Conservation (phyloP, 1,284 basidiomycete genomes). For the Ceratobasidium sp. region DNA sequence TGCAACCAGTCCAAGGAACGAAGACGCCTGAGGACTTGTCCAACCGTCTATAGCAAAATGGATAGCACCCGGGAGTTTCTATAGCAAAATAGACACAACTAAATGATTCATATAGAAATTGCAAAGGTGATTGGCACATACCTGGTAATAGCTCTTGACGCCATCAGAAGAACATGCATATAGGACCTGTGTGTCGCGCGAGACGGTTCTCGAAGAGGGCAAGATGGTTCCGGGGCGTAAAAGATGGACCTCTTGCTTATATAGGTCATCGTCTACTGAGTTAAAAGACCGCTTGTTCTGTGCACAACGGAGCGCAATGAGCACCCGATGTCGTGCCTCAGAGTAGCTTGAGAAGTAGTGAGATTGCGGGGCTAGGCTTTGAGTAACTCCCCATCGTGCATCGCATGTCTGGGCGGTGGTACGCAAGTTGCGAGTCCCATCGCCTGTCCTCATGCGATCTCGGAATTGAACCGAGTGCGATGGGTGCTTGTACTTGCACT, state of each 20-base stretch:
- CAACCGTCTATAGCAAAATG: conserved; percentile 21
- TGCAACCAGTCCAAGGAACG: not conserved
- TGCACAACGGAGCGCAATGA: conserved; percentile 17
- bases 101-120: too few species aligned
- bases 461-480: too few species aligned
- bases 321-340: not conserved
- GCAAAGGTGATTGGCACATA: not conserved
- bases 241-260: conserved; percentile 14
- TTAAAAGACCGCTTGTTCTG: conserved; percentile 6
- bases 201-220: not conserved
- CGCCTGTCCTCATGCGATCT: too few species aligned
- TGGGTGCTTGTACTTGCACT: too few species aligned
- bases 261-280: not conserved
- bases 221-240: not conserved
- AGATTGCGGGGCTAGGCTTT: not conserved
- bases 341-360: not conserved
- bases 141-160: not conserved
- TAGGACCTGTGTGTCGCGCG: not conserved
- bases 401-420: too few species aligned
- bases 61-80: not conserved
- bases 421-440: conserved; percentile 14
- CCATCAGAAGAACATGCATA: not conserved
- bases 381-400: not conserved
- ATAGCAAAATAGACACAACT: not conserved
- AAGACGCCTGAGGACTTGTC: conserved; percentile 2